Percentiles rank a stretch among this genome's conserved stretches.
Evolutionary conservation across 352 stramenopile species (phyloP).

Genomic region (Phytophthora multivora): DNA sequence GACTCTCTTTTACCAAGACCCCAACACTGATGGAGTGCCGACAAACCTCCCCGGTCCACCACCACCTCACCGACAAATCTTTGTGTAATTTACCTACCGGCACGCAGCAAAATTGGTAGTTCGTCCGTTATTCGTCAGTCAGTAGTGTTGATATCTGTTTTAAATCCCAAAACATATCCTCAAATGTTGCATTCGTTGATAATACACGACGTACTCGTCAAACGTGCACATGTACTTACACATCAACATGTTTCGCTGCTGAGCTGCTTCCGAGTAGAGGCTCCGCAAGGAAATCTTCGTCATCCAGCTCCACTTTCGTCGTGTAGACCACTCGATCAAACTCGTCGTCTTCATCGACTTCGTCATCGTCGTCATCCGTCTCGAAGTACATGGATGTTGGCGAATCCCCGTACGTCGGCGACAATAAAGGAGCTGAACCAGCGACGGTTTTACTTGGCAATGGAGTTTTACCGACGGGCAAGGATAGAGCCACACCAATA

Average conservation of each 20-base stretch:
- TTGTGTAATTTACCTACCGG: slow-evolving; percentile 11
- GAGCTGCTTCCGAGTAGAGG: slow-evolving; percentile 42
- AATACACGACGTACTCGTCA: not conserved
- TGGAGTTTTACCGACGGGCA: slow-evolving; percentile 36
- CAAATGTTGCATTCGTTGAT: not conserved
- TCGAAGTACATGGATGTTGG: slow-evolving; percentile 53
- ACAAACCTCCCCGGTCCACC: slow-evolving; percentile 30
- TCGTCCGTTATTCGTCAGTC: not conserved
- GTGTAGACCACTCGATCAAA: slow-evolving; percentile 24
- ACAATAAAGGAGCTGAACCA: slow-evolving; percentile 37
- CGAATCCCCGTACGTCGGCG: slow-evolving; percentile 43
- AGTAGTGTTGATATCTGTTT: not conserved
- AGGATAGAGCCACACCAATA: slow-evolving; percentile 51
- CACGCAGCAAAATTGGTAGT: not conserved
- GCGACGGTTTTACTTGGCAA: slow-evolving; percentile 13
- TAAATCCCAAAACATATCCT: not conserved
- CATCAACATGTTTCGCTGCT: slow-evolving; percentile 12
- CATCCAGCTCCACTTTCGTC: slow-evolving; percentile 23
- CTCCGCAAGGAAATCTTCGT: slow-evolving; percentile 48
- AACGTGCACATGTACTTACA: not conserved
- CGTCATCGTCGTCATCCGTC: slow-evolving; percentile 53
- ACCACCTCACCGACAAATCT: slow-evolving; percentile 31
- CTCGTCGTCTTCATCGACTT: slow-evolving; percentile 13
- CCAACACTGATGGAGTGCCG: slow-evolving; percentile 20
- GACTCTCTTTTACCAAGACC: slow-evolving; percentile 34